Conservation (phyloP, 306 rosid species). For the Malus sieversii region DNA sequence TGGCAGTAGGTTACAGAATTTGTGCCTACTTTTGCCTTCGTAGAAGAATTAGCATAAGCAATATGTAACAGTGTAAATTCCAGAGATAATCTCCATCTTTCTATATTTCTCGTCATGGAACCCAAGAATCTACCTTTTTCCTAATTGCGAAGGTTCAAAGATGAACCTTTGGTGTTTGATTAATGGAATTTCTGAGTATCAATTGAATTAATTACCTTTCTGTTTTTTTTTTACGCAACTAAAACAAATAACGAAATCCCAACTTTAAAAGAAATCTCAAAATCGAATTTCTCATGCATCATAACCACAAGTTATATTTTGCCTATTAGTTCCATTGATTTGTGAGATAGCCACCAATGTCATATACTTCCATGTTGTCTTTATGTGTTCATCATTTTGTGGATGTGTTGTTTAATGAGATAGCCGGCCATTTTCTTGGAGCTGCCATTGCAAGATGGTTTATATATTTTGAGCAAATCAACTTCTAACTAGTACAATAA, state of each 20-base stretch:
- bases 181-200: neutral
- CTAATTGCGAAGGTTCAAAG: neutral
- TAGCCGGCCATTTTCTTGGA: neutral
- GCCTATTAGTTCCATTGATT: neutral
- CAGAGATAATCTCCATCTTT: no score
- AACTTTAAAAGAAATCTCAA: no score
- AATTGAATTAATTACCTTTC: neutral
- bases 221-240: no score
- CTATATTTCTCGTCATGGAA: no score
- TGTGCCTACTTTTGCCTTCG: conserved; percentile 70
- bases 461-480: neutral
- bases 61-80: conserved; percentile 14
- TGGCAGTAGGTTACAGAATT: conserved; percentile 61
- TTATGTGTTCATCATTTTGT: neutral
- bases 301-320: neutral
- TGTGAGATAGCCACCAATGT: neutral
- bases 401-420: neutral
- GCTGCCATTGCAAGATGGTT: neutral
- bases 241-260: neutral
- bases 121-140: no score
- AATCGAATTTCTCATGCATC: no score
- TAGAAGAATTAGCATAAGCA: conserved; percentile 39
- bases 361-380: neutral
- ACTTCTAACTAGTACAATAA: neutral
- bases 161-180: neutral